phyloP scores from a whole-genome alignment of 2,329 filamentous ascomycete species.

The Trichophyton verrucosum region DNA sequence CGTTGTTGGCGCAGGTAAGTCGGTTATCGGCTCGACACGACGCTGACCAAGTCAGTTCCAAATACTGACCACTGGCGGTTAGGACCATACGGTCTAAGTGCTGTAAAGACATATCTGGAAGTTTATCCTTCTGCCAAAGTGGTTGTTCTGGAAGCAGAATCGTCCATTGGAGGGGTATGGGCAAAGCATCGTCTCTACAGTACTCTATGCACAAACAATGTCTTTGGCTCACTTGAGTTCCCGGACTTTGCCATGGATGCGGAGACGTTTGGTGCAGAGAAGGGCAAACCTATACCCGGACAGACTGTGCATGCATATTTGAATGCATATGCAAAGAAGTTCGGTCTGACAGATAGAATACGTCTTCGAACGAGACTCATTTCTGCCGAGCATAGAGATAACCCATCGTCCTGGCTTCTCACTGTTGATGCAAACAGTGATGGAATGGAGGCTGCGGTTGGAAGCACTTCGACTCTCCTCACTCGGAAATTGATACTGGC shows the following conservation, averaged over 20 bases:
- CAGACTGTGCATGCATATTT: slow-evolving; percentile 46
- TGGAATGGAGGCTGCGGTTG: slow-evolving; percentile 13
- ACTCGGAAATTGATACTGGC: slow-evolving; percentile 46
- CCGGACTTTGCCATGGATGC: slow-evolving; percentile 59
- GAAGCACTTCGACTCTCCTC: slow-evolving; percentile 13
- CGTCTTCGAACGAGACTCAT: slow-evolving; percentile 40
- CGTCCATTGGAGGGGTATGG: slow-evolving; percentile 58
- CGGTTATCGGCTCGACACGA: not conserved
- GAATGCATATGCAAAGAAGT: slow-evolving; percentile 42
- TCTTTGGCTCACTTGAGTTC: slow-evolving; percentile 60
- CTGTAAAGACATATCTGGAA: slow-evolving; percentile 50
- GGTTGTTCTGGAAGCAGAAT: slow-evolving; percentile 45
- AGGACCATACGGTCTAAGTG: slow-evolving; percentile 42
- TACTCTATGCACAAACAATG: slow-evolving; percentile 61
- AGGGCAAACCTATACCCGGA: slow-evolving; percentile 49
- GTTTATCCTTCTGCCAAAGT: slow-evolving; percentile 47
- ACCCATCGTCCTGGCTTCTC: slow-evolving; percentile 17
- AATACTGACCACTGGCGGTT: slow-evolving; percentile 27
- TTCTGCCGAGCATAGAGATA: slow-evolving; percentile 28
- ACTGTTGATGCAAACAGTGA: slow-evolving; percentile 14
- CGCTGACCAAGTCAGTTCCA: not conserved
- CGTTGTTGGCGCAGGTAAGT: slow-evolving; percentile 40
- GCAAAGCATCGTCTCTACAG: slow-evolving; percentile 52
- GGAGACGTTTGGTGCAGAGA: slow-evolving; percentile 37
- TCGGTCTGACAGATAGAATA: slow-evolving; percentile 37